Base-by-base conservation (phyloP, 1,284 basidiomycete genomes). In the Cystobasidium slooffiae region DNA sequence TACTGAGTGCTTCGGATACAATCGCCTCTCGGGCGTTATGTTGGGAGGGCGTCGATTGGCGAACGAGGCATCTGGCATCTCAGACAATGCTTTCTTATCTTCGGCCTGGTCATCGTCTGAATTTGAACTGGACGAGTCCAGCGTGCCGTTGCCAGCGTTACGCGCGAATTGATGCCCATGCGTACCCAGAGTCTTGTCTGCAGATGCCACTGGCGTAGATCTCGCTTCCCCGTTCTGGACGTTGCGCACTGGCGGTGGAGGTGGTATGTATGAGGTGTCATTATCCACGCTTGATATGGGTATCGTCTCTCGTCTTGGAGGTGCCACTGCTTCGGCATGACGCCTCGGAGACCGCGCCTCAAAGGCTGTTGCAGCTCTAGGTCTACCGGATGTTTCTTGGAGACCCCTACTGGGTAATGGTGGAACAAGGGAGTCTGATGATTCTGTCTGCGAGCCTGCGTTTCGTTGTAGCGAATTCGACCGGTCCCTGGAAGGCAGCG, bases 11-110 rank as follows among this genome's bases (percentile, higher is more conserved):
- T 61, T 51, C 0, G 77, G 46, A 4, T 63, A 58, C 31, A 79
- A 49, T 8, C 61, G 51, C 3, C 75, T 46, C 37, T 83, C 82
- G 0, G 83, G 83, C 1, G 80, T 78, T 58, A 84, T 82, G 3
- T 77, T 73, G 0, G 94, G 94, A 0, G 90, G 90, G 0, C 90
- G 87, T 8, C 93, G 88, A 31, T 92, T 95, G 0, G 93, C 90
- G 59, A 88, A 87, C 61, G 89, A 92, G 9, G 88, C 86, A 81
- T 96, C 93, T 0, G 94, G 93, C 69, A 93, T 87, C 22, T 88
- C 85, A 75, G 94, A 91, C 0, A 67, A 20, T 22, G 51, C 51
- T 39, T 55, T 55, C 3, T 58, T 63, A 16, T 47, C 41, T 8
- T 64, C 70, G 18, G 65, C 72, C 0, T 68, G 63, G 7, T 78